Percentiles rank a stretch among this genome's conserved stretches.
Conservation (phyloP, 2,329 filamentous ascomycete genomes). For the Alternaria gansuensis region DNA sequence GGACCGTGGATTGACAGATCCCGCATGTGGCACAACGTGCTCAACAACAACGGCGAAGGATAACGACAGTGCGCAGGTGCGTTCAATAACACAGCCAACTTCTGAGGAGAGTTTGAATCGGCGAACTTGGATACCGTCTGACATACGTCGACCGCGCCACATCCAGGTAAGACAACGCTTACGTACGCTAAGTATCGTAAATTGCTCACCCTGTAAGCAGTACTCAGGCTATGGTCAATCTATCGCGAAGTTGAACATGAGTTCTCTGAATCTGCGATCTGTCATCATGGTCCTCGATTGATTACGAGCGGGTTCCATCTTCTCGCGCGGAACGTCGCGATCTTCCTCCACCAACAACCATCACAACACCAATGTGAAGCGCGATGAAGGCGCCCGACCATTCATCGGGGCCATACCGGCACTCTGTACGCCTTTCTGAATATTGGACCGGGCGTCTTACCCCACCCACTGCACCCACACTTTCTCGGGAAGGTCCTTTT, state of each 20-base stretch:
- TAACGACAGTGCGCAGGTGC: background rate
- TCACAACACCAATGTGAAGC: background rate
- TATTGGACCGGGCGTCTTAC: background rate
- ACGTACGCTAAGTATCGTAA: background rate
- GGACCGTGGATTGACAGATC: background rate
- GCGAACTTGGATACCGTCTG: conserved; percentile 5
- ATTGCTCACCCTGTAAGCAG: background rate
- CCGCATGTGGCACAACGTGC: background rate
- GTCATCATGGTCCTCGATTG: background rate
- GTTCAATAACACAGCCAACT: background rate
- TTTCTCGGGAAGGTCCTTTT: background rate
- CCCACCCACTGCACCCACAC: background rate
- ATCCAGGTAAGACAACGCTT: conserved; percentile 1
- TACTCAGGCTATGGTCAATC: background rate
- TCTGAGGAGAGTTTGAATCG: background rate
- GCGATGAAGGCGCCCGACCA: background rate
- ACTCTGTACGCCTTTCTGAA: background rate
- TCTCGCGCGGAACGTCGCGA: background rate
- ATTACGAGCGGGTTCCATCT: background rate
- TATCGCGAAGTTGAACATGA: background rate
- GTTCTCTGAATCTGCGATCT: background rate
- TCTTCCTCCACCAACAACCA: background rate
- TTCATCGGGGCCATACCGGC: background rate
- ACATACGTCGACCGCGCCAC: conserved; percentile 8
- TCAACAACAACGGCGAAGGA: background rate